Evolutionary conservation across 306 rosid species (phyloP), one percentile per base, ranked within the genome.

Genomic region (Senna tora): DNA sequence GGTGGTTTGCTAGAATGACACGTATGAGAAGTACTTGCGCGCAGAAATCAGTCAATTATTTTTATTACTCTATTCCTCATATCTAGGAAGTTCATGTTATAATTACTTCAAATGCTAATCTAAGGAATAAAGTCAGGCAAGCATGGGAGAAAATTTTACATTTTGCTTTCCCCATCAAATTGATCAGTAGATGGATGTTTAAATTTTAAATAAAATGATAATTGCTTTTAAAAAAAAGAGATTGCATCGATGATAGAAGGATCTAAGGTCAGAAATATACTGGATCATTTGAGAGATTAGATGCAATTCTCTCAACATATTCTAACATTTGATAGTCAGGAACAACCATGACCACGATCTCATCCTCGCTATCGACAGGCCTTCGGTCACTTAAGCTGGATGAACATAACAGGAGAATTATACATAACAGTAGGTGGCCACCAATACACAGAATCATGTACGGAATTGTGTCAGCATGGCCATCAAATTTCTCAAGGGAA

Each of bases 321-420:
- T 71, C 92, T 85, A 94, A 78, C 98, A 94, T 94, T 82, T 94
- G 98, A 78, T 89, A 89, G 81, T 91, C 97, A 45, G 98, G 97
- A 83, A 91, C 92, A 76, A 91, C 77, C 98, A 94, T 91, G 72
- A 94, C 96, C 82, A 94, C 92, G 61, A 94, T 86, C 83, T 91
- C 97, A 45, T 94, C 98, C 71, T 86, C 96, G n/a, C 75, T 79
- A 56, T 76, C 86, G 57, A 91, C 89, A 28, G 96, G 97, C 75
- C 87, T 91, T 67, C 92, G 85, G 80, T 94, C 98, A 49, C 91
- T 94, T 85, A 94, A 89, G 88, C 98, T 91, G 91, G 59, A 77
- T 41, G 45, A 69, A 68, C 69, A 69, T 51, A 33, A 65, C 56
- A 46, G 65, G 55, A 71, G 52, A 76, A 55, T 9, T 11, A 38